A percentile compares a stretch with the other conserved stretches of the same genome.
phyloP scores from a whole-genome alignment of 2,329 filamentous ascomycete species.

The Juglanconis sp. region DNA sequence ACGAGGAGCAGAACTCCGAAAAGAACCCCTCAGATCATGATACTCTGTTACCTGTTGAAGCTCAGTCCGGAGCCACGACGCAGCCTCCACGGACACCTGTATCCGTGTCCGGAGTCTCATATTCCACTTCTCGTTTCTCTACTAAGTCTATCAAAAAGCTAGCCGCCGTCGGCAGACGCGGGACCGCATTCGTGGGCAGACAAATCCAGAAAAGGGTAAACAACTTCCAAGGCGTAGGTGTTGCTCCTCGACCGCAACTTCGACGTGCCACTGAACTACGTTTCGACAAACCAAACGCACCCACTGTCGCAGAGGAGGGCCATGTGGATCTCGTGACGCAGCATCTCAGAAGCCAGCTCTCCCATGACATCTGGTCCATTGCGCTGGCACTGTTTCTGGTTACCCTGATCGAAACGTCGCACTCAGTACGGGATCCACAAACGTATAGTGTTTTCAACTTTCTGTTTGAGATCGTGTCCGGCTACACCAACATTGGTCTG shows the following conservation, averaged over 20 bases:
- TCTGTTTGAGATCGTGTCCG: conserved; percentile 50
- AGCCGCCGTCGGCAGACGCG: conserved; percentile 16
- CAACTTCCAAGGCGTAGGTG: conserved; percentile 23
- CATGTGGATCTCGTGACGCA: conserved; percentile 28
- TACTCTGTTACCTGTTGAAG: neutral
- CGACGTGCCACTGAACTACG: conserved; percentile 9
- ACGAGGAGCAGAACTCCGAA: neutral
- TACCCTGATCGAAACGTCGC: conserved; percentile 55
- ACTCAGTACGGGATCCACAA: conserved; percentile 49
- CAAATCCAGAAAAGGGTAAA: conserved; percentile 26
- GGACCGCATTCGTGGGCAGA: conserved; percentile 28
- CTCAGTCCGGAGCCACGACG: neutral
- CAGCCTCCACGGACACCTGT: conserved; percentile 2
- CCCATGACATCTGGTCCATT: conserved; percentile 66
- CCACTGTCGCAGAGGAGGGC: conserved; percentile 14
- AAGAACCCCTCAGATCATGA: conserved; percentile 2
- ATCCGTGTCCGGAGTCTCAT: conserved; percentile 12
- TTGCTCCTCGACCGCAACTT: conserved; percentile 16
- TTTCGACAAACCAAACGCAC: conserved; percentile 16
- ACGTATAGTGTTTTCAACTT: conserved; percentile 60
- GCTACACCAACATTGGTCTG: conserved; percentile 15
- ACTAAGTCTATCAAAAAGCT: conserved; percentile 16
- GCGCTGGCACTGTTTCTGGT: conserved; percentile 59
- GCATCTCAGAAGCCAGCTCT: conserved; percentile 62
- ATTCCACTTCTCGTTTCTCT: conserved; percentile 6